Conservation (phyloP, 2,329 filamentous ascomycete genomes). For the Cladophialophora yegresii region DNA sequence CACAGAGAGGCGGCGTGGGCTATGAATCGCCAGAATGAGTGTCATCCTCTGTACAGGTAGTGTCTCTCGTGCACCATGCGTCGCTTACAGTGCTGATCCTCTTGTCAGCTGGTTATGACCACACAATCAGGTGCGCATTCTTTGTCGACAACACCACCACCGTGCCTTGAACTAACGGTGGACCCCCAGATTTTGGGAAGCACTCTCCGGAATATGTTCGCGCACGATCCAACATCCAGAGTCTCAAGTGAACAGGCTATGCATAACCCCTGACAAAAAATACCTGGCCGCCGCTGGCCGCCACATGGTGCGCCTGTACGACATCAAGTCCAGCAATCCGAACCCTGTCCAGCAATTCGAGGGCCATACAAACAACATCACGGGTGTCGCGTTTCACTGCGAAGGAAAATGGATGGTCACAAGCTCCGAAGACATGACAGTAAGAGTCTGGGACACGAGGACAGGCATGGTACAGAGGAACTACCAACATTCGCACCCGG, state of each 20-base stretch:
- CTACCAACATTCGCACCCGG: conserved; percentile 84
- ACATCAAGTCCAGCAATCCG: conserved; percentile 97
- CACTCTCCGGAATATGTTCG: conserved; percentile 94
- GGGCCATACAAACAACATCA: conserved; percentile 93
- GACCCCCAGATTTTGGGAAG: conserved; percentile 84
- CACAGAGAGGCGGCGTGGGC: not conserved
- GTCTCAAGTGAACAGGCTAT: conserved; percentile 96
- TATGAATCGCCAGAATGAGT: conserved; percentile 54
- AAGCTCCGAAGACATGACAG: conserved; percentile 91
- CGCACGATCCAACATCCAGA: conserved; percentile 97
- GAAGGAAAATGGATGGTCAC: conserved; percentile 99
- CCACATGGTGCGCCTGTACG: conserved; percentile 94
- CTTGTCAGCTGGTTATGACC: conserved; percentile 67
- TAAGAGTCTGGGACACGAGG: conserved; percentile 95
- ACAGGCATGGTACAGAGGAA: conserved; percentile 85
- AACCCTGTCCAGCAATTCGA: conserved; percentile 92
- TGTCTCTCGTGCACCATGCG: conserved; percentile 30
- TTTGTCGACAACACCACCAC: not conserved
- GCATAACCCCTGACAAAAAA: conserved; percentile 97
- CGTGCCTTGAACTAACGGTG: conserved; percentile 10
- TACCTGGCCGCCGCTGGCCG: conserved; percentile 80
- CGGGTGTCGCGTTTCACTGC: conserved; percentile 95
- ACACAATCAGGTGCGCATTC: conserved; percentile 66
- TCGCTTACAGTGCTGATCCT: conserved; percentile 26
- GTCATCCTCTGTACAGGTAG: conserved; percentile 68